Conservation (phyloP, 345 rosid genomes). For the Eucalyptus victrix region DNA sequence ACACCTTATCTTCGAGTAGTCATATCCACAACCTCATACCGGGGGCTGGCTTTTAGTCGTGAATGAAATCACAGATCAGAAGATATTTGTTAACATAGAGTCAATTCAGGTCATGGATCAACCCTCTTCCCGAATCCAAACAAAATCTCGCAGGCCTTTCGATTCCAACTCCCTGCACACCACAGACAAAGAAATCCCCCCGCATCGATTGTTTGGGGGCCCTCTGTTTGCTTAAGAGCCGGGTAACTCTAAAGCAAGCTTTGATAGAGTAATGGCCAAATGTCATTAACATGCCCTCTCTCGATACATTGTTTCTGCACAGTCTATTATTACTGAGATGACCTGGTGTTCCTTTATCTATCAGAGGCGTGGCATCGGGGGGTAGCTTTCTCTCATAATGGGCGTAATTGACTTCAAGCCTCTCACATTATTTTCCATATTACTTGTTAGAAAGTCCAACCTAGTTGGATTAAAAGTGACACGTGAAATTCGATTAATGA, state of each 20-base stretch:
- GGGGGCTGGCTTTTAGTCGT: background rate
- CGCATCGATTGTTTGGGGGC: background rate
- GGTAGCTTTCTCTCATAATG: background rate
- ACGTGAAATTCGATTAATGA: background rate
- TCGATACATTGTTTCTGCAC: background rate
- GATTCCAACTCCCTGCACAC: background rate
- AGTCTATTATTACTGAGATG: background rate
- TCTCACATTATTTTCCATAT: background rate
- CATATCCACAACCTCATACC: background rate
- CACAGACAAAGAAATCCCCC: background rate
- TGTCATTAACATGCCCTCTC: background rate
- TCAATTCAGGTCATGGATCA: background rate
- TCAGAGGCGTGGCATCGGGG: background rate
- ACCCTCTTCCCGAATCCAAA: background rate
- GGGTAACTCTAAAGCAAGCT: background rate
- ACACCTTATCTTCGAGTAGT: background rate
- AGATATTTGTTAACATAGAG: background rate
- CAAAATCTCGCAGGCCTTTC: background rate
- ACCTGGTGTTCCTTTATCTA: background rate
- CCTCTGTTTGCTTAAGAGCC: background rate
- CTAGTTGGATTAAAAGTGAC: background rate
- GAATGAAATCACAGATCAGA: background rate
- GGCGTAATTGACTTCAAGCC: background rate
- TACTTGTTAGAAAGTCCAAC: background rate
- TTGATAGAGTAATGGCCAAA: background rate